Conservation (phyloP, 169 alveolate species). For the Cystoisospora suis region DNA sequence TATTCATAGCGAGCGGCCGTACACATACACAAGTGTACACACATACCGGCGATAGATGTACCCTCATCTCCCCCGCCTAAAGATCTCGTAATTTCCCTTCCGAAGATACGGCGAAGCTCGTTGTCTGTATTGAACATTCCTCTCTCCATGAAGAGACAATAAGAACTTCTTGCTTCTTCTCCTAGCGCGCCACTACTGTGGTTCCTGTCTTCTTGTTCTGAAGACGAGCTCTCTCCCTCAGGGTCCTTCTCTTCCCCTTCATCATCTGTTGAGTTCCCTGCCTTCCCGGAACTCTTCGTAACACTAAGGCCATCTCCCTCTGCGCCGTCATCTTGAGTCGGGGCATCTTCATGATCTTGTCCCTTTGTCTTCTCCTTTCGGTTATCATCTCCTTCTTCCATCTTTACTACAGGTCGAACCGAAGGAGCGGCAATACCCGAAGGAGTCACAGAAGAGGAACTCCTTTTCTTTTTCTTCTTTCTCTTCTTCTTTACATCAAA, state of each 20-base stretch:
- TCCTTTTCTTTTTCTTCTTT: background rate
- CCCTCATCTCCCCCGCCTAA: too few species aligned
- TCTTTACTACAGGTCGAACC: background rate
- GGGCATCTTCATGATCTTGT: background rate
- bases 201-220: background rate
- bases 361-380: background rate
- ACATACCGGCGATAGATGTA: too few species aligned
- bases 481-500: background rate
- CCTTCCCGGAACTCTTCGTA: background rate
- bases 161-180: background rate
- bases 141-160: constrained; percentile 42
- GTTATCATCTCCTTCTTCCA: background rate
- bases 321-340: background rate
- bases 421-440: background rate
- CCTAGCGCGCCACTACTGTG: background rate
- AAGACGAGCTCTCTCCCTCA: background rate
- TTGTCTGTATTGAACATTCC: constrained; percentile 19
- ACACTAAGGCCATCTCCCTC: background rate
- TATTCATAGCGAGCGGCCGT: too few species aligned
- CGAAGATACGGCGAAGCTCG: constrained; percentile 43
- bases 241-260: background rate
- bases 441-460: background rate
- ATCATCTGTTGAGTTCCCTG: background rate
- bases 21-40: too few species aligned
- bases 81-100: constrained; percentile 2